These are phyloP conservation scores for Hypoxylon sp. DNA, from an alignment of 2,329 filamentous ascomycete genomes.

Conservation along the genomic window DNA sequence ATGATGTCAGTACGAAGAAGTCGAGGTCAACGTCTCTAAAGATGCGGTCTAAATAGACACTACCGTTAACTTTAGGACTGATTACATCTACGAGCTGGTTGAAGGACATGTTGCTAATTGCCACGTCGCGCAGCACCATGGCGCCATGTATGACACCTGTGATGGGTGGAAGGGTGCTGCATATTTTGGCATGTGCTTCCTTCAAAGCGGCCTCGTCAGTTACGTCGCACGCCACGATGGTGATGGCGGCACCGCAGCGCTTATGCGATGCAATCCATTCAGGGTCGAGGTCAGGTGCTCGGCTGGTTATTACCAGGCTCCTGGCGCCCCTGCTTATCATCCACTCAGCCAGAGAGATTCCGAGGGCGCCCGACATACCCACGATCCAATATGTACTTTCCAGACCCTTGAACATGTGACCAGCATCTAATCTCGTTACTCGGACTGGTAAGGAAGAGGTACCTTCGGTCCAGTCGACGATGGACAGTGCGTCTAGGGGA, in stretches of 20 bases:
- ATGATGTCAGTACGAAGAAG: constrained; percentile 59
- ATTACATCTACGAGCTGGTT: constrained; percentile 40
- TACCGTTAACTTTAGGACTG: constrained; percentile 49
- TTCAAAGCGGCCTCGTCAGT: constrained; percentile 17
- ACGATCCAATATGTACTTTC: constrained; percentile 16
- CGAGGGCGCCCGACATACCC: constrained; percentile 25
- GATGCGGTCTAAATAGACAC: constrained; percentile 49
- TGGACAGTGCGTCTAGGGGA: background rate
- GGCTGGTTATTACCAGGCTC: constrained; percentile 6
- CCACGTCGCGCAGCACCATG: constrained; percentile 49
- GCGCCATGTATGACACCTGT: constrained; percentile 46
- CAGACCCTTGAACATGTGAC: background rate
- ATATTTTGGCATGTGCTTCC: background rate
- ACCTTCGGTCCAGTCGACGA: background rate
- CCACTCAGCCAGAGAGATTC: constrained; percentile 29
- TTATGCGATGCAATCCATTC: constrained; percentile 3
- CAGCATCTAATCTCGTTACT: background rate
- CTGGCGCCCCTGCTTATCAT: constrained; percentile 2
- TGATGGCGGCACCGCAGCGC: background rate
- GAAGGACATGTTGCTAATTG: constrained; percentile 45
- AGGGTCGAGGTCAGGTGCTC: background rate
- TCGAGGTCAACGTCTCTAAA: constrained; percentile 45
- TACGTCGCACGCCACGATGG: constrained; percentile 6
- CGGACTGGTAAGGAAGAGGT: background rate
- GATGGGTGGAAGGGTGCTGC: constrained; percentile 39